Percentiles rank a stretch among this genome's conserved stretches.
These are phyloP conservation scores for Pleurotus ostreatus DNA, from an alignment of 768 basidiomycete genomes.

Conservation along the genomic window DNA sequence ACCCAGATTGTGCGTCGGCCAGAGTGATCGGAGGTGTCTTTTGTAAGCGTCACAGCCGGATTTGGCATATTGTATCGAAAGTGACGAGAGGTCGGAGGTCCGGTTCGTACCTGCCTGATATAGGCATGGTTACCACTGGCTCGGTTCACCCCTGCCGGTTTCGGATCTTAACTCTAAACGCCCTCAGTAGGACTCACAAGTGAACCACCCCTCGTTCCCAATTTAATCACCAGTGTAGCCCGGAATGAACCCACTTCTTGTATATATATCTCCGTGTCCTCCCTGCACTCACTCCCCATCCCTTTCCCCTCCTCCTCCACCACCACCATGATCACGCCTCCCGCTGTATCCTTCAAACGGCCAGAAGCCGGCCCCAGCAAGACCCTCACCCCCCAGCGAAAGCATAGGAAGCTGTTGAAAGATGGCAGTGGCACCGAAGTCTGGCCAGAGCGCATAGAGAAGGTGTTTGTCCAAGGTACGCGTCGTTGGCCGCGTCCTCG, in stretches of 20 bases:
- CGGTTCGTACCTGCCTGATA: constrained; percentile 21
- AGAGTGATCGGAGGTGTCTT: background rate
- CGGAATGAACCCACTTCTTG: constrained; percentile 16
- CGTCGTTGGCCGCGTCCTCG: background rate
- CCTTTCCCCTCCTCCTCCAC: constrained; percentile 17
- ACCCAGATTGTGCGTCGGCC: background rate
- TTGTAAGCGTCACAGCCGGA: background rate
- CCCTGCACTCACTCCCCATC: constrained; percentile 16
- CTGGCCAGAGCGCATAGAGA: constrained; percentile 78
- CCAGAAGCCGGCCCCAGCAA: constrained; percentile 22
- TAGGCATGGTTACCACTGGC: constrained; percentile 36
- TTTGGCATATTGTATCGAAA: constrained; percentile 7
- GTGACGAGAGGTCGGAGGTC: constrained; percentile 9
- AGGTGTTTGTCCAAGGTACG: constrained; percentile 71
- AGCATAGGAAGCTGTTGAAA: constrained; percentile 82
- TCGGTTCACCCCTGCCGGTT: constrained; percentile 50
- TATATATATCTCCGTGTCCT: constrained; percentile 20
- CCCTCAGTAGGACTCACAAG: constrained; percentile 13
- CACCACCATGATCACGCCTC: constrained; percentile 17
- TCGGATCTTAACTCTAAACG: constrained; percentile 45
- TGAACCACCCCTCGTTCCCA: constrained; percentile 15
- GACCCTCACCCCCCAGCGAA: constrained; percentile 69
- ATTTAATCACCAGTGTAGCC: constrained; percentile 20
- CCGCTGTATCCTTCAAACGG: constrained; percentile 27
- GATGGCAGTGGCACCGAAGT: constrained; percentile 74